Evolutionary conservation across 108 stramenopile species (phyloP).

Genomic region (Nitzschia inconspicua): DNA sequence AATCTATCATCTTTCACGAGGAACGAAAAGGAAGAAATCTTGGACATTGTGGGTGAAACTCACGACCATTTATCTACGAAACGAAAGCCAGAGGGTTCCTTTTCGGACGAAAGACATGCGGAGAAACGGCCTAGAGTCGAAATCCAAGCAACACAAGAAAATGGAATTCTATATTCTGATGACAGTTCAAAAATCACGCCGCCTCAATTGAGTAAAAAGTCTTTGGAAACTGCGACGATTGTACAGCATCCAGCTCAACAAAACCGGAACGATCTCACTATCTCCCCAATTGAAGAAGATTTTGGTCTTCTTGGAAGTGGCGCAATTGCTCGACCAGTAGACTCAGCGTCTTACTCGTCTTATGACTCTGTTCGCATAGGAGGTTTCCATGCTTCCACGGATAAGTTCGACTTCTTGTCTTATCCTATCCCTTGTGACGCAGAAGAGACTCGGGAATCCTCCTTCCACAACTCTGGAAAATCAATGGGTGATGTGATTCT

Average conservation of each 20-base stretch:
- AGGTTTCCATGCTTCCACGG: neutral
- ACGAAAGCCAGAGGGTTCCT: too few relatives aligned
- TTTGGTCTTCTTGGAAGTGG: constrained; percentile 43
- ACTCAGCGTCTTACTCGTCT: neutral
- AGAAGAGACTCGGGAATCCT: constrained; percentile 12
- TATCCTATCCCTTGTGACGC: constrained; percentile 4
- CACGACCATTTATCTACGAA: too few relatives aligned
- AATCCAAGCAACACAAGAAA: too few relatives aligned
- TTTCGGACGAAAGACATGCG: too few relatives aligned
- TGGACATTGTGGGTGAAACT: too few relatives aligned
- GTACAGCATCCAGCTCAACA: too few relatives aligned
- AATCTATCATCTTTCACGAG: neutral
- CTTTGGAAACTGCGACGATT: too few relatives aligned
- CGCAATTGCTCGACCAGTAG: constrained; percentile 19
- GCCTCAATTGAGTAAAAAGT: too few relatives aligned
- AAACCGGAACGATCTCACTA: too few relatives aligned
- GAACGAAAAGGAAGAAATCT: neutral
- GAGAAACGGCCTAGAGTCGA: too few relatives aligned
- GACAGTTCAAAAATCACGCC: too few relatives aligned
- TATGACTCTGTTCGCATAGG: neutral
- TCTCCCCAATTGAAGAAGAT: constrained; percentile 46
- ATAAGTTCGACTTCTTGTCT: constrained; percentile 9
- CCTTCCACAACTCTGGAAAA: neutral
- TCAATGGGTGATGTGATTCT: constrained; percentile 15
- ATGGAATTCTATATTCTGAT: too few relatives aligned